Conservation (phyloP, 345 rosid genomes). For the Syzygium jambos region DNA sequence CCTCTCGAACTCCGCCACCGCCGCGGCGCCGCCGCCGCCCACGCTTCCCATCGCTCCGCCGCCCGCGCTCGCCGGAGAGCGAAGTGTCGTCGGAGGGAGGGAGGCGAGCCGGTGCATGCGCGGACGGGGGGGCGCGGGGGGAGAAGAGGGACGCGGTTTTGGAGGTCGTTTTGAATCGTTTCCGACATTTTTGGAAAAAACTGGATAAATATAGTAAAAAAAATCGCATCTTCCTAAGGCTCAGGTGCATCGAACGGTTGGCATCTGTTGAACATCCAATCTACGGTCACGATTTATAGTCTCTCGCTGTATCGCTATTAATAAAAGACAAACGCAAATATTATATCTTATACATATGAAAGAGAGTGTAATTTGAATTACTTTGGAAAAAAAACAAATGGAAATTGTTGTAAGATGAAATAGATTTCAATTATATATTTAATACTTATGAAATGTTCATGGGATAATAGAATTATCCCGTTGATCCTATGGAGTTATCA, state of each 20-base stretch:
- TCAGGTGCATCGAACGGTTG: background rate
- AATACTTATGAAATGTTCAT: background rate
- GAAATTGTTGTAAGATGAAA: background rate
- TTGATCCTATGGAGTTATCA: background rate
- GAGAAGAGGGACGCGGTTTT: background rate
- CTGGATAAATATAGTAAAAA: no score
- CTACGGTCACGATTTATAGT: background rate
- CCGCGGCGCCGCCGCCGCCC: background rate
- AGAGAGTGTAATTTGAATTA: no score
- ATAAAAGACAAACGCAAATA: background rate
- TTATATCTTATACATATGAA: background rate
- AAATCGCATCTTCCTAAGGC: no score
- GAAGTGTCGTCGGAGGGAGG: background rate
- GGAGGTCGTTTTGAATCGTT: background rate
- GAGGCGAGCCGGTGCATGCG: background rate
- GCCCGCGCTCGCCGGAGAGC: background rate
- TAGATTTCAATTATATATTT: background rate
- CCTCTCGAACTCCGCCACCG: conserved; percentile 2
- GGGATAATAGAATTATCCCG: background rate
- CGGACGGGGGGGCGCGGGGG: no score
- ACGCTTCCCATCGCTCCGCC: background rate
- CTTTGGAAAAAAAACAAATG: background rate
- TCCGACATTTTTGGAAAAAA: background rate
- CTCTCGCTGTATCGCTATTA: background rate
- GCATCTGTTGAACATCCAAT: background rate